phyloP scores from a whole-genome alignment of 2,329 filamentous ascomycete genomes.

The Sporothrix brasiliensis region DNA sequence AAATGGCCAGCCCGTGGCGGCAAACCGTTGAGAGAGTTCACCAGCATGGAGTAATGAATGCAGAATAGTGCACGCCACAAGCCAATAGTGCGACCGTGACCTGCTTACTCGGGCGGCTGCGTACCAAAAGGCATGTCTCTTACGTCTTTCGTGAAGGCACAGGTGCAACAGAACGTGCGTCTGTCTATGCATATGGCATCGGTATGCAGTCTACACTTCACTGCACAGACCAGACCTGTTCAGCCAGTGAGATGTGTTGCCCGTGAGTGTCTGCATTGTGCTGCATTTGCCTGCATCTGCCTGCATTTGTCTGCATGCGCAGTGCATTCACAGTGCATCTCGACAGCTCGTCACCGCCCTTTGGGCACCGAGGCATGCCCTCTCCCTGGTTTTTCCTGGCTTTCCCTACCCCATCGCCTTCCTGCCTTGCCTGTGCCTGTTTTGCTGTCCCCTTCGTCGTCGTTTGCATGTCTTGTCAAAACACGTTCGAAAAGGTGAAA shows the following conservation, averaged over 20 bases:
- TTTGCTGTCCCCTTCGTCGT: too few species aligned
- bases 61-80: too few species aligned
- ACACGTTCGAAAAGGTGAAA: constrained; percentile 23
- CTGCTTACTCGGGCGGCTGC: too few species aligned
- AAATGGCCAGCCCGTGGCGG: constrained; percentile 19
- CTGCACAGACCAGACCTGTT: background rate
- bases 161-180: background rate
- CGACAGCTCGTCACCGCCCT: constrained; percentile 15
- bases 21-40: background rate
- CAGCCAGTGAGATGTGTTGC: background rate
- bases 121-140: too few species aligned
- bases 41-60: too few species aligned
- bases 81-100: too few species aligned
- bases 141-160: too few species aligned
- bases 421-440: background rate
- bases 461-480: constrained; percentile 6
- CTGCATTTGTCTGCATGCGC: constrained; percentile 8
- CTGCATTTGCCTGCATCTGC: background rate
- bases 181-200: background rate
- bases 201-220: background rate
- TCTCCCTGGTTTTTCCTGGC: background rate
- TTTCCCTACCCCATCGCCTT: background rate
- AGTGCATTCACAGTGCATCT: background rate
- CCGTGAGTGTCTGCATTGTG: background rate
- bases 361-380: constrained; percentile 11